These are phyloP conservation scores for Penicillium steckii DNA, from an alignment of 495 filamentous ascomycete species.

Conservation along the genomic window DNA sequence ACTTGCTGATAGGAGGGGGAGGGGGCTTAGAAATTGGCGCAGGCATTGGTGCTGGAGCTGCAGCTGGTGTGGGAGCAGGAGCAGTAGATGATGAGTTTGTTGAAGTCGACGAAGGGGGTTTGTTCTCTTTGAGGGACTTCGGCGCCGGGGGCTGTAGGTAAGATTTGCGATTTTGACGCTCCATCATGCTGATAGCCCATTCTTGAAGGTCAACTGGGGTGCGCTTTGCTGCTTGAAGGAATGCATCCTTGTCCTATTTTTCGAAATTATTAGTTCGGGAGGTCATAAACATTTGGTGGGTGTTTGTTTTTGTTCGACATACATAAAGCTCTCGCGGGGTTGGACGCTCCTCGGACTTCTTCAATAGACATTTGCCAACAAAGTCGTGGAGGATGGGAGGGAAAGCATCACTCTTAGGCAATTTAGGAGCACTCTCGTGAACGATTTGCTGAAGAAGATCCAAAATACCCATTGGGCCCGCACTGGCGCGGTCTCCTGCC, in stretches of 20 bases:
- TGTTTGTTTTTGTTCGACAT: constrained; percentile 8
- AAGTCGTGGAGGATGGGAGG: constrained; percentile 92
- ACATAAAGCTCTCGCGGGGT: constrained; percentile 83
- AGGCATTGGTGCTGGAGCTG: constrained; percentile 14
- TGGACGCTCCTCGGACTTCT: constrained; percentile 80
- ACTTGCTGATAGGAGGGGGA: constrained; percentile 25
- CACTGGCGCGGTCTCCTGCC: constrained; percentile 65
- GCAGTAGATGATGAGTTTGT: constrained; percentile 9
- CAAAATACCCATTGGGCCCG: constrained; percentile 86
- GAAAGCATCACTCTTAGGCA: constrained; percentile 97
- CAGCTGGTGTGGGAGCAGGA: constrained; percentile 6
- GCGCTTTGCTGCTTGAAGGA: constrained; percentile 90
- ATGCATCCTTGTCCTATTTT: constrained; percentile 77
- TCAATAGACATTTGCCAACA: constrained; percentile 92
- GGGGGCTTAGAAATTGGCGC: constrained; percentile 23
- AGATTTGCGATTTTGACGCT: constrained; percentile 86
- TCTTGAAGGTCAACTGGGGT: constrained; percentile 87
- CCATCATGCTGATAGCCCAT: constrained; percentile 90
- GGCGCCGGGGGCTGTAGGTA: constrained; percentile 69
- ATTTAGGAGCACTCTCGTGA: constrained; percentile 86
- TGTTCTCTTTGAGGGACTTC: constrained; percentile 42
- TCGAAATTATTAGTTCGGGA: constrained; percentile 6
- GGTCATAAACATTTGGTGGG: not conserved
- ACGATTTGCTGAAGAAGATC: constrained; percentile 97
- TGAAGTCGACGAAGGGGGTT: no score